phyloP scores from a whole-genome alignment of 1,139 yeast genomes.

The Candida glucosophila region DNA sequence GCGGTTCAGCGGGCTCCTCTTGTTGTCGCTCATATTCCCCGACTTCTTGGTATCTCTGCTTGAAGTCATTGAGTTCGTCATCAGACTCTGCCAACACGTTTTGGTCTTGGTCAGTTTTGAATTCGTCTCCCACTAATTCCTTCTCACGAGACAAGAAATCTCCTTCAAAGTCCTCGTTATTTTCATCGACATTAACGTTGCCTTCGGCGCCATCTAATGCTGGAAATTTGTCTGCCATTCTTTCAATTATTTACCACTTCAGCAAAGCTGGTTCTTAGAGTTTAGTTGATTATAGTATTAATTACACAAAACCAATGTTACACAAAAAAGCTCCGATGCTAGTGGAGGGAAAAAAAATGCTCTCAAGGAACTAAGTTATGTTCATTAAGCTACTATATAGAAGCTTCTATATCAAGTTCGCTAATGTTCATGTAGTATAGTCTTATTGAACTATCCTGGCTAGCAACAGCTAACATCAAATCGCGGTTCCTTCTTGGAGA shows the following conservation, averaged over 20 bases:
- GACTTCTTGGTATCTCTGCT: slow-evolving; percentile 64
- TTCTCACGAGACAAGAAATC: slow-evolving; percentile 83
- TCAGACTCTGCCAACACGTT: slow-evolving; percentile 45
- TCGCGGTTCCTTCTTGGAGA: slow-evolving; percentile 17
- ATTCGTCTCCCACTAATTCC: slow-evolving; percentile 76
- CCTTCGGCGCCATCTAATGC: slow-evolving; percentile 53
- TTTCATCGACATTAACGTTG: slow-evolving; percentile 23
- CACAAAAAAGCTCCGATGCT: background rate
- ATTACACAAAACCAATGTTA: slow-evolving; percentile 1
- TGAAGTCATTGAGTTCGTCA: slow-evolving; percentile 58
- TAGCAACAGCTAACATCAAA: slow-evolving; percentile 50
- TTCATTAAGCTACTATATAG: too few relatives aligned
- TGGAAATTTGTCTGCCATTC: slow-evolving; percentile 83
- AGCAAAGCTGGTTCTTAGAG: too few relatives aligned
- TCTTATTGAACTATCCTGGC: slow-evolving; percentile 64
- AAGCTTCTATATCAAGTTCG: too few relatives aligned
- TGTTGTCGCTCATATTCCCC: slow-evolving; percentile 15
- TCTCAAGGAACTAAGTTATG: too few relatives aligned
- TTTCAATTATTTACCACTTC: background rate
- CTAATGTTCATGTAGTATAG: slow-evolving; percentile 43
- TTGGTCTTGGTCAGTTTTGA: slow-evolving; percentile 59
- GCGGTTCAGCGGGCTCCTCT: slow-evolving; percentile 4
- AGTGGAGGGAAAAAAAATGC: too few relatives aligned
- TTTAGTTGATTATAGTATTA: too few relatives aligned
- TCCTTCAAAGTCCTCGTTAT: slow-evolving; percentile 12